Evolutionary conservation across 2,329 filamentous ascomycete species (phyloP).

Genomic region (Trichoderma brevicompactum): DNA sequence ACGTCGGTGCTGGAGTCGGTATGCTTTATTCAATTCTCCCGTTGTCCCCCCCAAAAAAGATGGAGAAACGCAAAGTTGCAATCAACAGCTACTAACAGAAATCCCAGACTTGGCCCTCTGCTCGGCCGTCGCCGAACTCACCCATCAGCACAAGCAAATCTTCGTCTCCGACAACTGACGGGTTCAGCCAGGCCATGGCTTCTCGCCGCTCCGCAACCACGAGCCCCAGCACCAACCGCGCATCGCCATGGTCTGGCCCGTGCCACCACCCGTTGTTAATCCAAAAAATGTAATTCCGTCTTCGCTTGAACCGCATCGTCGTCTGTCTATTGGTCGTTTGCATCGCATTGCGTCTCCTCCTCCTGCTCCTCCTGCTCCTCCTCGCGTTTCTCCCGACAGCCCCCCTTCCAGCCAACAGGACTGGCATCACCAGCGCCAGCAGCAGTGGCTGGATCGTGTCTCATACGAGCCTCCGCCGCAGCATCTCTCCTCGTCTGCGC

Average conservation of each 20-base stretch:
- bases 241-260: conserved; percentile 48
- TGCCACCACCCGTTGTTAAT: conserved; percentile 21
- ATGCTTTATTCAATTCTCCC: conserved; percentile 43
- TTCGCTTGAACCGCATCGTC: conserved; percentile 15
- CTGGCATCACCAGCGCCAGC: conserved; percentile 21
- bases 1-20: conserved; percentile 73
- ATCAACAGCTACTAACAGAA: not conserved
- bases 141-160: conserved; percentile 78
- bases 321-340: conserved; percentile 11
- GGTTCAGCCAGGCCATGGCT: conserved; percentile 38
- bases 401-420: conserved; percentile 10
- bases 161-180: conserved; percentile 66
- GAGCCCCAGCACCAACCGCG: conserved; percentile 37
- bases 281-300: not conserved
- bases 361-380: not conserved
- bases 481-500: not conserved
- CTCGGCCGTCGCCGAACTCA: conserved; percentile 81
- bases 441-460: conserved; percentile 10
- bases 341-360: conserved; percentile 10
- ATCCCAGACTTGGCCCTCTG: conserved; percentile 72
- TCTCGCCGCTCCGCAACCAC: conserved; percentile 29
- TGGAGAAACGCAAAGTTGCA: not conserved
- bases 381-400: not conserved
- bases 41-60: not conserved
- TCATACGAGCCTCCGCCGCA: not conserved